Conservation (phyloP, 306 rosid genomes). For the Cucurbita pepo region DNA sequence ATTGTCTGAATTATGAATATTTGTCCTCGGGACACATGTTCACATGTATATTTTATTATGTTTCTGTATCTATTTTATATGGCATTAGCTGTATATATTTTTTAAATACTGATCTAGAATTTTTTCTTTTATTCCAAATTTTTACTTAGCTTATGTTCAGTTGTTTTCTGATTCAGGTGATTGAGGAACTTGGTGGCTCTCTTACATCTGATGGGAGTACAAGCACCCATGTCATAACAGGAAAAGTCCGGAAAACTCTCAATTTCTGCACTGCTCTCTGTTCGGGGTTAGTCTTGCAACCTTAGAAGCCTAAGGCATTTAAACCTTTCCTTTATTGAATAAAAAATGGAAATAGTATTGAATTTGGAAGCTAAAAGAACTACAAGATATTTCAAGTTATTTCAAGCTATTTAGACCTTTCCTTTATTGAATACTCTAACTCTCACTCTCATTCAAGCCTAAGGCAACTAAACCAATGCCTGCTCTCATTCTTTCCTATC, state of each 20-base stretch:
- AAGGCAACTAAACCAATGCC: too few relatives aligned
- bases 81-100: not conserved
- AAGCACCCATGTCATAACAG: constrained; percentile 74
- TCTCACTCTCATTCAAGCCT: too few relatives aligned
- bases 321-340: too few relatives aligned
- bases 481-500: too few relatives aligned
- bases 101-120: not conserved
- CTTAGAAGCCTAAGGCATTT: too few relatives aligned
- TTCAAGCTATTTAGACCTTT: too few relatives aligned
- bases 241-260: constrained; percentile 70
- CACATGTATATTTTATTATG: not conserved
- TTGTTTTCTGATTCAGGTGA: constrained; percentile 35
- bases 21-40: not conserved
- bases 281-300: constrained; percentile 64
- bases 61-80: not conserved
- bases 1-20: not conserved
- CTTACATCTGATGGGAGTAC: constrained; percentile 41
- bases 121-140: not conserved
- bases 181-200: constrained; percentile 69
- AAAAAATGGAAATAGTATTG: too few relatives aligned
- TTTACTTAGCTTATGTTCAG: not conserved
- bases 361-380: too few relatives aligned
- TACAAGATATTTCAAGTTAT: too few relatives aligned
- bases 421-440: too few relatives aligned
- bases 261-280: constrained; percentile 83